Conservation (phyloP, 257 asterid species). For the Nicotiana paniculata region DNA sequence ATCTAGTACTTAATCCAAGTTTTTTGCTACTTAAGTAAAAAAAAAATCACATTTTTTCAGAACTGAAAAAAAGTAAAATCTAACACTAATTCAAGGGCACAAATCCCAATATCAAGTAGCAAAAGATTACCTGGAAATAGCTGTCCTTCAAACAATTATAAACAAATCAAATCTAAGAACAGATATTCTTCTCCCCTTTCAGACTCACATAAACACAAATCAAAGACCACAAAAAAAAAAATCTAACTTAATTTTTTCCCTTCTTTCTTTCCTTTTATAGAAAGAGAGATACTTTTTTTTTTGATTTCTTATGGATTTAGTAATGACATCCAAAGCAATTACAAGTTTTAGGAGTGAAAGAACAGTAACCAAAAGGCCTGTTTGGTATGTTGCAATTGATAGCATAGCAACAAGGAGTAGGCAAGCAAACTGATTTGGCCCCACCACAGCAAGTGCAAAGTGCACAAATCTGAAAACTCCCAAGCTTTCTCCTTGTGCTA, state of each 20-base stretch:
- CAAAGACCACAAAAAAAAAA: slow-evolving; percentile 4
- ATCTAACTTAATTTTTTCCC: neutral
- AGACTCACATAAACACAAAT: slow-evolving; percentile 28
- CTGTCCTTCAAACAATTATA: slow-evolving; percentile 25
- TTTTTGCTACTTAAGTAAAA: neutral
- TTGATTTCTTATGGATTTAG: slow-evolving; percentile 11
- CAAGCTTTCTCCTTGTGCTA: slow-evolving; percentile 59
- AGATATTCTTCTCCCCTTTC: slow-evolving; percentile 31
- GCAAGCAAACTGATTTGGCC: slow-evolving; percentile 45
- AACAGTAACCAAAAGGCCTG: slow-evolving; percentile 84
- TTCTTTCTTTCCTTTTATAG: neutral
- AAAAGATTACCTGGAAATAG: slow-evolving; percentile 37
- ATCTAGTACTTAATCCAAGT: slow-evolving; percentile 4
- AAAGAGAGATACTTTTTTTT: slow-evolving; percentile 17
- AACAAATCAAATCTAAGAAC: slow-evolving; percentile 27
- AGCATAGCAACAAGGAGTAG: slow-evolving; percentile 83
- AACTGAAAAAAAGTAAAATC: slow-evolving; percentile 11
- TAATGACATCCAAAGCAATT: slow-evolving; percentile 75
- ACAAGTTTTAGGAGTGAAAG: slow-evolving; percentile 81
- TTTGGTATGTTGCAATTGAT: slow-evolving; percentile 87
- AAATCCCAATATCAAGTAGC: slow-evolving; percentile 16
- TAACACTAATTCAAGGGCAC: slow-evolving; percentile 14
- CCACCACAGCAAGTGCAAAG: slow-evolving; percentile 79
- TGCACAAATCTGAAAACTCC: slow-evolving; percentile 70
- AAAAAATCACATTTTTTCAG: neutral